phyloP scores from a whole-genome alignment of 345 rosid genomes.

The Eutrema japonicum region DNA sequence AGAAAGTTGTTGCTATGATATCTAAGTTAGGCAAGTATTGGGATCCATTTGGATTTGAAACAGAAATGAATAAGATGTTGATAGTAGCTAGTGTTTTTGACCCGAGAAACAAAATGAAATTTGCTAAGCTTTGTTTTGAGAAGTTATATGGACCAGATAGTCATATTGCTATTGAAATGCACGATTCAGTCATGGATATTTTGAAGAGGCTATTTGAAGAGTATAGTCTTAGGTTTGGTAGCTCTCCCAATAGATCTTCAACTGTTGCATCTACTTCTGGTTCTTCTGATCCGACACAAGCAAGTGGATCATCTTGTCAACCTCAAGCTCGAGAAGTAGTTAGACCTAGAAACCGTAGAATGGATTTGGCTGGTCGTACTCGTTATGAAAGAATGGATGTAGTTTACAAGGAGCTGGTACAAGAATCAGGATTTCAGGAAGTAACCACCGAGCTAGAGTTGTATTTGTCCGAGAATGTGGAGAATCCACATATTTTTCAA shows the following conservation, averaged over 20 bases:
- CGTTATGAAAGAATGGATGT: not conserved
- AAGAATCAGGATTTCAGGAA: conserved; percentile 3
- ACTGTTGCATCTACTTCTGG: not conserved
- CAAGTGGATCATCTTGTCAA: not conserved
- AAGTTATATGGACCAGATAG: not conserved
- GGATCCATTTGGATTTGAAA: not conserved
- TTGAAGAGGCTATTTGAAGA: conserved; percentile 9
- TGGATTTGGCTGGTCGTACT: not conserved
- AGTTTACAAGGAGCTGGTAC: not conserved
- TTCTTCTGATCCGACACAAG: not conserved
- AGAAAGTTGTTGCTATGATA: too few species aligned
- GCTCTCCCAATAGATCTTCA: not conserved
- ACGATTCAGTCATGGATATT: not conserved
- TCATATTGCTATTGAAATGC: not conserved
- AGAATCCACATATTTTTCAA: not conserved
- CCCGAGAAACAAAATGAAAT: not conserved
- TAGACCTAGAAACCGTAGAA: not conserved
- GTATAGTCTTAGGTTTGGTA: not conserved
- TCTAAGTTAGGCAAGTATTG: too few species aligned
- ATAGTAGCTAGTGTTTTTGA: conserved; percentile 1
- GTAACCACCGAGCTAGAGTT: not conserved
- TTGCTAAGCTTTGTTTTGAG: not conserved
- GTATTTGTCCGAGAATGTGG: conserved; percentile 2
- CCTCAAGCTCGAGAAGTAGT: not conserved
- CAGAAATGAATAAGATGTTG: conserved; percentile 2